Conservation (phyloP, 1,139 yeast species). For the Lodderomyces pseudojiufengensis region DNA sequence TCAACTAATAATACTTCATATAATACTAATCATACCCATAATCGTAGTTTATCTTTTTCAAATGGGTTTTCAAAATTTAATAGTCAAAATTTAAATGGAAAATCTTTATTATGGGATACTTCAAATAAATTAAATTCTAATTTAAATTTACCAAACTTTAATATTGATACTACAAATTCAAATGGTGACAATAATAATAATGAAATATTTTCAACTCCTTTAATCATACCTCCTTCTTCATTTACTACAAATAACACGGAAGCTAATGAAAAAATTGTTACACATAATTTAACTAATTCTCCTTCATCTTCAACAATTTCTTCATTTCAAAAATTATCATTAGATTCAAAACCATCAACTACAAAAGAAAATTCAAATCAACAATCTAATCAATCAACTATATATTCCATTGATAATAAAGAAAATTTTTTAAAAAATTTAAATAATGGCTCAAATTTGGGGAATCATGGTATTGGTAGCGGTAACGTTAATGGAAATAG, state of each 20-base stretch:
- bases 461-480: neutral
- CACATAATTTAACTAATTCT: conserved; percentile 3
- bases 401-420: conserved; percentile 4
- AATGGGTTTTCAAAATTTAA: conserved; percentile 7
- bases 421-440: conserved; percentile 7
- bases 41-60: conserved; percentile 12
- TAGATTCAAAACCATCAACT: conserved; percentile 7
- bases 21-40: conserved; percentile 9
- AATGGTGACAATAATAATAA: conserved; percentile 1
- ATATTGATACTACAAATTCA: conserved; percentile 19
- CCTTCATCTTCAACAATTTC: conserved; percentile 7
- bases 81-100: conserved; percentile 11
- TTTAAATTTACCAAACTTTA: conserved; percentile 28
- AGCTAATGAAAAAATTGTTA: neutral
- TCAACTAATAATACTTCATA: conserved; percentile 10
- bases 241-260: too few relatives aligned
- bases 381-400: neutral
- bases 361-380: conserved; percentile 2
- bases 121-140: conserved; percentile 25
- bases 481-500: conserved; percentile 2
- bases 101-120: conserved; percentile 28
- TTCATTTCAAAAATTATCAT: conserved; percentile 10
- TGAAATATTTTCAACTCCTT: conserved; percentile 13
- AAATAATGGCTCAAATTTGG: conserved; percentile 1
- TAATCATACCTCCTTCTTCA: conserved; percentile 9